These are phyloP conservation scores for Anastatica hierochuntica DNA, from an alignment of 345 rosid genomes.

Conservation along the genomic window DNA sequence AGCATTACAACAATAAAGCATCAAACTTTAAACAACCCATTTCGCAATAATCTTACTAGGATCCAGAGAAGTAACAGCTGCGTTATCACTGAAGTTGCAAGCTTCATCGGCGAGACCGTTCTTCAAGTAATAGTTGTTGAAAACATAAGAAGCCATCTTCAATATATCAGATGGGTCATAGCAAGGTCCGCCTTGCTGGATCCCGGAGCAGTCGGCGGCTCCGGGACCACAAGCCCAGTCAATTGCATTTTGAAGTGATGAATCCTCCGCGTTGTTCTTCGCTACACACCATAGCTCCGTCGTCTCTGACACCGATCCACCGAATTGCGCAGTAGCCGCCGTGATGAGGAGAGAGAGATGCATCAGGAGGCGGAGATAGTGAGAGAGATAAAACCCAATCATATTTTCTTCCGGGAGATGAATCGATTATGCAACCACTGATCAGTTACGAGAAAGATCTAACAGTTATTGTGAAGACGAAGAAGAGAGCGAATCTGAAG, in stretches of 20 bases:
- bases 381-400: background rate
- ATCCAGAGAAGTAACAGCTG: conserved; percentile 63
- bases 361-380: background rate
- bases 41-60: conserved; percentile 56
- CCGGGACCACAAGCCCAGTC: conserved; percentile 93
- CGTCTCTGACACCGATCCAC: conserved; percentile 13
- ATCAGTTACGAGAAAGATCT: no score
- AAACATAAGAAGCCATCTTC: conserved; percentile 76
- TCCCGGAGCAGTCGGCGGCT: conserved; percentile 61
- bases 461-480: no score
- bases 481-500: no score
- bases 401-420: no score
- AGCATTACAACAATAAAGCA: no score
- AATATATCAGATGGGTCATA: conserved; percentile 46
- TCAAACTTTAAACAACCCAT: no score
- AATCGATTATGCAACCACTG: no score
- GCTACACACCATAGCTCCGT: conserved; percentile 74
- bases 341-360: conserved; percentile 11
- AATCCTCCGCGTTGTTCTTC: conserved; percentile 51
- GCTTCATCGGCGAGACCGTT: conserved; percentile 60
- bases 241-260: conserved; percentile 55
- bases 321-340: conserved; percentile 10
- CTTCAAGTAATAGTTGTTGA: conserved; percentile 70
- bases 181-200: conserved; percentile 57
- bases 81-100: conserved; percentile 57